Evolutionary conservation across 345 rosid species (phyloP).

Genomic region (Moringa oleifera): DNA sequence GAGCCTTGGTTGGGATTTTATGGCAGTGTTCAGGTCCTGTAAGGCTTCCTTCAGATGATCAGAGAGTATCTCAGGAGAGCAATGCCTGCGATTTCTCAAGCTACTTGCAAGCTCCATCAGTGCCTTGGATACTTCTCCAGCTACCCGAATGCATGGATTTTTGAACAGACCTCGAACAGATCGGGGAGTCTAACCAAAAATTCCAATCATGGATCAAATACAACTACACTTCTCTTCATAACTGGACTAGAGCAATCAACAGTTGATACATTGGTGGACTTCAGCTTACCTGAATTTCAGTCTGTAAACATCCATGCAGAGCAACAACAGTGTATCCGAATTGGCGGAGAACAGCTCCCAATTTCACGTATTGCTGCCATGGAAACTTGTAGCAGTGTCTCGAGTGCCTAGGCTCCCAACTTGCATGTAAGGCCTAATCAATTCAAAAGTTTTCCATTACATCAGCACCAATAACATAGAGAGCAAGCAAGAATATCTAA

Average conservation of each 20-base stretch:
- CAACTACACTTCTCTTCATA: no score
- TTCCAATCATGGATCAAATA: no score
- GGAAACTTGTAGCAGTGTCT: slow-evolving; percentile 55
- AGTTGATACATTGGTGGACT: no score
- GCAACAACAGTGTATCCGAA: slow-evolving; percentile 77
- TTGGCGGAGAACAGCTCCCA: slow-evolving; percentile 80
- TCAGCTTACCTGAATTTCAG: slow-evolving; percentile 89
- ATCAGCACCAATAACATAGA: no score
- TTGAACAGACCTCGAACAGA: slow-evolving; percentile 63
- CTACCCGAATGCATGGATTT: slow-evolving; percentile 66
- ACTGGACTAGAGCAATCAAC: no score
- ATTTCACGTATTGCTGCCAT: slow-evolving; percentile 70
- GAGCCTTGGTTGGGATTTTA: slow-evolving; percentile 75
- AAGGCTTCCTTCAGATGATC: slow-evolving; percentile 75
- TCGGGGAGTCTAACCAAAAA: slow-evolving; percentile 45
- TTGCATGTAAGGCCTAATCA: slow-evolving; percentile 63
- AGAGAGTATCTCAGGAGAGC: slow-evolving; percentile 73
- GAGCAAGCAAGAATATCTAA: no score
- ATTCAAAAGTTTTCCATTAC: neutral
- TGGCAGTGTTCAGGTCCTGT: slow-evolving; percentile 64
- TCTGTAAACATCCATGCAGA: slow-evolving; percentile 73
- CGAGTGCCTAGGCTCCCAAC: slow-evolving; percentile 84
- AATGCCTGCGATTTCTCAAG: slow-evolving; percentile 52
- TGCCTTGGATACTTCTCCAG: slow-evolving; percentile 60
- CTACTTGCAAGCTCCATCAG: slow-evolving; percentile 58